Evolutionary conservation across 2,329 filamentous ascomycete species (phyloP), one percentile per base, ranked within the genome.

Genomic region (Talaromyces marneffei): DNA sequence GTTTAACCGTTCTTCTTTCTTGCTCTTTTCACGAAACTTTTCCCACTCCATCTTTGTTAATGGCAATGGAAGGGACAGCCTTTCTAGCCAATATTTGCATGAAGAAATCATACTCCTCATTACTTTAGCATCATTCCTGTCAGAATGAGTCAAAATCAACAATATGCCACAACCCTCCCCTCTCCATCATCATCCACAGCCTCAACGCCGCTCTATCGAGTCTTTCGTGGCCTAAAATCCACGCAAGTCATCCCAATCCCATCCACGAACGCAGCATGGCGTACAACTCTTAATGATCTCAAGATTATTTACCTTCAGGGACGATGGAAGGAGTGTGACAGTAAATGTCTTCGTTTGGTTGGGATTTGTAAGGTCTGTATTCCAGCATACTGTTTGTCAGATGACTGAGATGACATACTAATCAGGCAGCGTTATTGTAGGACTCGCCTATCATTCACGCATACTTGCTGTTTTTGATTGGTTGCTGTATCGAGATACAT

Each of bases 271-370:
- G 55, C 46, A 20, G 60, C 48, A 56, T 62, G 60, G 60, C 56
- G 46, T 2, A 20, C 50, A 27, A 42, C 56, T 8, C 27, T 62
- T 29, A 62, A 55, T 4, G 56, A 62, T 3, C 50, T 62, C 8
- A 59, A 55, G 35, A 16, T 3, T 10, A 50, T 55, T 6, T 62
- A 62, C n/a, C 48, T 59, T 4, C 55, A 57, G 16, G 60, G 56
- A 33, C 40, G 50, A 48, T 62, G 60, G 56, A 58, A 55, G n/a
- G 60, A 59, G 16, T 62, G 60, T 31, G 60, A 62, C 25, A 59
- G 37, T 20, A 62, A 50, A 56, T 62, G 60, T 44, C 40, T 46
- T 7, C 50, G 48, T n/a, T 54, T 62, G 18, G 39, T 62, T n/a
- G 31, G 40, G 4, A 23, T 4, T n/a, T 37, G 37, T 20, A 58